Base-by-base conservation (phyloP, 2,329 filamentous ascomycete genomes). In the Talaromyces verruculosus region DNA sequence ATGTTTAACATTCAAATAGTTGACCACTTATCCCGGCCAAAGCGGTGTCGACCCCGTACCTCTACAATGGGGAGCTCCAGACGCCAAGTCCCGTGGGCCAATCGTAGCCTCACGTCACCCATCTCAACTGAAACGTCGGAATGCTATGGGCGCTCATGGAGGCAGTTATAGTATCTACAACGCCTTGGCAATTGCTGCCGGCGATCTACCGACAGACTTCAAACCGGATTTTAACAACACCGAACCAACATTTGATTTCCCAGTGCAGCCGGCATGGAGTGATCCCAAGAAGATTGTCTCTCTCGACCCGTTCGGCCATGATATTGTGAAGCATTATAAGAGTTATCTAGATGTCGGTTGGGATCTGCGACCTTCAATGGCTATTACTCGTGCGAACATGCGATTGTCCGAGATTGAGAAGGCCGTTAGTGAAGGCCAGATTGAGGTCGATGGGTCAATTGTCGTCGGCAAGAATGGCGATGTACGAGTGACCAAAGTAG, bases 151-250 rank as follows among this genome's bases (percentile, higher is more conserved):
- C 72, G 89, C 87, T 66, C 89, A 91, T 71, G 94, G 95, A 69
- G 94, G 95, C 65, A 97, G 93, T 4, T 98, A 99, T 78, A 93
- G 92, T 68, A 94, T 97, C 69, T 98, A 98, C 81, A 93, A 96
- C 75, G 94, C 94, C 25, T 85, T 98, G 33, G 94, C 94, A 13
- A 89, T 98, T 69, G 94, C 94, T 25, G 95, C 92, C 76, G 93
- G 94, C 72, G 91, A 98, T 76, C 86, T 98, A 66, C 88, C 92
- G 68, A 84, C 88, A 47, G 89, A 96, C 71, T 93, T 97, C 79
- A 90, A 86, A 72, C 88, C 89, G 11, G 88, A 91, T 75, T 89
- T 90, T 77, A 89, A 89, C 68, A 92, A 98, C 78, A 97, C 93
- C 10, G 91, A 98, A 77, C 95, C 95, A 13, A 93, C 93, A n/a